Evolutionary conservation across 2,329 filamentous ascomycete genomes (phyloP).

Genomic region (Byssochlamys sp.): DNA sequence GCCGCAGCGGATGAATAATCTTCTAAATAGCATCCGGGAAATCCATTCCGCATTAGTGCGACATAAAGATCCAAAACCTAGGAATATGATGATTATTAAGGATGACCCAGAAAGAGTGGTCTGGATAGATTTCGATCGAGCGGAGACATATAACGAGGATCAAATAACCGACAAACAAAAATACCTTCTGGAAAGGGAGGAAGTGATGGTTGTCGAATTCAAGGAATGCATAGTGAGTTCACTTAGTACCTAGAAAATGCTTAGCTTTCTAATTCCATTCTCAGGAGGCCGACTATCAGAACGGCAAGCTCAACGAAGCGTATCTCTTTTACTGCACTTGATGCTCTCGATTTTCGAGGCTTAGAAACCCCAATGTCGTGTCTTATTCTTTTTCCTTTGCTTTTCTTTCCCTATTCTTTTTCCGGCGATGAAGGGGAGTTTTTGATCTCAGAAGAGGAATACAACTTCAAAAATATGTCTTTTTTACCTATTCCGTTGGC

Average conservation of each 20-base stretch:
- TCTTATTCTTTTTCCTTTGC: too few species aligned
- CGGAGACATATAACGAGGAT: constrained; percentile 2
- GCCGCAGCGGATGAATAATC: not conserved
- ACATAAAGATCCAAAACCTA: constrained; percentile 6
- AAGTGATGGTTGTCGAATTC: not conserved
- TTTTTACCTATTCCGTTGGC: too few species aligned
- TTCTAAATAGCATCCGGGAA: constrained; percentile 4
- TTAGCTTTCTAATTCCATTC: not conserved
- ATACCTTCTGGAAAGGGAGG: constrained; percentile 1
- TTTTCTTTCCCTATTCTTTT: too few species aligned
- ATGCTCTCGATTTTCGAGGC: not conserved
- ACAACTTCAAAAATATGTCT: too few species aligned
- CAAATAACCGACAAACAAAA: constrained; percentile 2
- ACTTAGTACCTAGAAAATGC: not conserved
- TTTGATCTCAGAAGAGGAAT: too few species aligned
- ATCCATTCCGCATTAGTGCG: constrained; percentile 6
- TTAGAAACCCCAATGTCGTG: too few species aligned
- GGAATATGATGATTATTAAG: constrained; percentile 9
- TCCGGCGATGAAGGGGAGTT: too few species aligned
- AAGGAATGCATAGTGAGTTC: not conserved
- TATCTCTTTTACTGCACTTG: not conserved
- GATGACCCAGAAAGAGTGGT: constrained; percentile 7
- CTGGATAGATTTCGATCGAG: constrained; percentile 7
- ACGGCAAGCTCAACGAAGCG: not conserved
- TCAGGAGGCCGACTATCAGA: not conserved